Conservation (phyloP, 345 rosid genomes). For the Trapa bicornis region DNA sequence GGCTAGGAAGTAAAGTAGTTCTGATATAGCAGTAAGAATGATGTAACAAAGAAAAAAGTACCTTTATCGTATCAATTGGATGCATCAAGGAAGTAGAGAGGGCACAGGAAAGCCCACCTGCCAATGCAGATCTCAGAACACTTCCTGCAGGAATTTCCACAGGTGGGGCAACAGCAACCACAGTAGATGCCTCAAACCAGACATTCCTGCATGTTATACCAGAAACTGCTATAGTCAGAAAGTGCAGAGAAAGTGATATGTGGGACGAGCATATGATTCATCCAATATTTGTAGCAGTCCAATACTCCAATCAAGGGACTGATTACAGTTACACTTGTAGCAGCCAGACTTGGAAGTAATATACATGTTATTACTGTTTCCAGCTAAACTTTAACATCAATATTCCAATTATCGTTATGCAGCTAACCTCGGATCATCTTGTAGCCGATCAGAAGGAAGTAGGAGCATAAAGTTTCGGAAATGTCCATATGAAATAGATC, state of each 20-base stretch:
- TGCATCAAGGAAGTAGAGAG: constrained; percentile 78
- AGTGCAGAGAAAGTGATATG: not conserved
- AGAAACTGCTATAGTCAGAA: constrained; percentile 8
- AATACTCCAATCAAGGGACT: not conserved
- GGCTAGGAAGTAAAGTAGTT: not conserved
- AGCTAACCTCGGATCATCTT: constrained; percentile 87
- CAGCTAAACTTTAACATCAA: not conserved
- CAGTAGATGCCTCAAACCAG: constrained; percentile 99
- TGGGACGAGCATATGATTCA: not conserved
- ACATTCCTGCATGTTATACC: constrained; percentile 37
- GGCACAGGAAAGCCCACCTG: constrained; percentile 94
- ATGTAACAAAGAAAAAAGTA: not conserved
- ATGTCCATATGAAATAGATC: constrained; percentile 92
- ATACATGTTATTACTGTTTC: not conserved
- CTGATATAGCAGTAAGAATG: not conserved
- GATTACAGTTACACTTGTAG: not conserved
- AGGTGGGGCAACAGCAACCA: constrained; percentile 92
- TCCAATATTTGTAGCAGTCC: not conserved
- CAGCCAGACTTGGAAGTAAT: not conserved
- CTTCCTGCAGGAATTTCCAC: constrained; percentile 78
- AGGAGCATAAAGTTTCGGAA: constrained; percentile 94
- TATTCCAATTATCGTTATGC: not conserved
- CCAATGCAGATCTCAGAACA: constrained; percentile 88
- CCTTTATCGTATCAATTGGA: constrained; percentile 91
- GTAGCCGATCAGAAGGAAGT: constrained; percentile 81